A percentile compares a stretch with the other conserved stretches of the same genome.
Evolutionary conservation across 106 monocot species (phyloP).

Genomic region (Cymbidium sinense): DNA sequence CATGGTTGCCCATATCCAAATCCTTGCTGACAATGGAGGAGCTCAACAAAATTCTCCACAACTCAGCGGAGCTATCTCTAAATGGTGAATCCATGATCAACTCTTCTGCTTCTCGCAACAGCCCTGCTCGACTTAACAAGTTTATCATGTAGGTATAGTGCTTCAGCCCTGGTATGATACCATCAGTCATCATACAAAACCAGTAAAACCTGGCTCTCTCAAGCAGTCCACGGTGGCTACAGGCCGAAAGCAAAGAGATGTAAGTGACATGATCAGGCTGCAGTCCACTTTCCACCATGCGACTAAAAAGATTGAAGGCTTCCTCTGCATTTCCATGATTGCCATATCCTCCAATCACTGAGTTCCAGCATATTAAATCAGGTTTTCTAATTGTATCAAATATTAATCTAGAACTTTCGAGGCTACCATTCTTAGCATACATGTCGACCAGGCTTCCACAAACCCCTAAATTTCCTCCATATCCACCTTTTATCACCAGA

Average conservation of each 20-base stretch:
- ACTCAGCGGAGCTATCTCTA: constrained; percentile 34
- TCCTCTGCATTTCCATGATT: constrained; percentile 54
- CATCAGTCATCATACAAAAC: constrained; percentile 64
- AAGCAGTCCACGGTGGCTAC: constrained; percentile 58
- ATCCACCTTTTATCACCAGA: constrained; percentile 53
- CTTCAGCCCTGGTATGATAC: constrained; percentile 50
- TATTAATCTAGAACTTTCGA: constrained; percentile 34
- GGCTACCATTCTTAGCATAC: constrained; percentile 82
- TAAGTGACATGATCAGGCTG: constrained; percentile 72
- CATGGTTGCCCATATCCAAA: constrained; percentile 41
- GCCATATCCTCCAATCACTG: constrained; percentile 73
- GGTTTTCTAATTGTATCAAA: constrained; percentile 37
- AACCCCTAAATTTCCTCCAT: constrained; percentile 52
- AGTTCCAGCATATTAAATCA: constrained; percentile 91
- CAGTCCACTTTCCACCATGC: constrained; percentile 43
- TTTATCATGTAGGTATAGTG: constrained; percentile 82
- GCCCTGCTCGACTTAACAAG: constrained; percentile 57
- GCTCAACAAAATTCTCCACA: constrained; percentile 78
- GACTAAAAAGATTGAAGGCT: constrained; percentile 56
- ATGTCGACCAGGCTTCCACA: constrained; percentile 74
- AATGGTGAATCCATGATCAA: constrained; percentile 59
- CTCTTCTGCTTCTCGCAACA: constrained; percentile 61
- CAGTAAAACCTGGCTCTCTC: constrained; percentile 77
- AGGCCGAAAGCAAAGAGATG: constrained; percentile 74
- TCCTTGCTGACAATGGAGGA: constrained; percentile 50